These are phyloP conservation scores for Westerdykella sp. DNA, from an alignment of 2,329 filamentous ascomycete genomes.

Conservation along the genomic window DNA sequence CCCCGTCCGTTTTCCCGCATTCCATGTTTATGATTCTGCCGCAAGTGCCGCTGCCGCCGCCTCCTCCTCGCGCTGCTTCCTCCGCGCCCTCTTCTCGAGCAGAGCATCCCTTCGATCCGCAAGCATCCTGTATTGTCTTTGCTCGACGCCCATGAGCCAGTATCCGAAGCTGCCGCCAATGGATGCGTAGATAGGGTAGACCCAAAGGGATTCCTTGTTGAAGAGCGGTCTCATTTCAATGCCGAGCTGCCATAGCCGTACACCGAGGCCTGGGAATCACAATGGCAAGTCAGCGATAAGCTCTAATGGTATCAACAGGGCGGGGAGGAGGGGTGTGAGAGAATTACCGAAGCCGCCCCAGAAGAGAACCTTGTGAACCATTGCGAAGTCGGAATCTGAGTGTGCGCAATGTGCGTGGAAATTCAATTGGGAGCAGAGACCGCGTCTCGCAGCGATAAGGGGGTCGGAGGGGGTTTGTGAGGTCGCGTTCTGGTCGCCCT, in stretches of 20 bases:
- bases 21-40: no score
- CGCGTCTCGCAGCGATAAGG: slow-evolving; percentile 9
- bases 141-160: slow-evolving; percentile 88
- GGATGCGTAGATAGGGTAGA: slow-evolving; percentile 81
- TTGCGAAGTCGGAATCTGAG: slow-evolving; percentile 21
- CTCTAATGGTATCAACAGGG: background rate
- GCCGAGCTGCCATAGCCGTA: slow-evolving; percentile 92
- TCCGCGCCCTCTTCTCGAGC: slow-evolving; percentile 82
- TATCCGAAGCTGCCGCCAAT: slow-evolving; percentile 91
- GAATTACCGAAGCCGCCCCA: slow-evolving; percentile 85
- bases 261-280: slow-evolving; percentile 64
- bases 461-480: slow-evolving; percentile 9
- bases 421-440: slow-evolving; percentile 12
- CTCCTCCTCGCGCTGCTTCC: slow-evolving; percentile 57
- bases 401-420: slow-evolving; percentile 2
- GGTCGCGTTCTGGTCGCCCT: slow-evolving; percentile 18
- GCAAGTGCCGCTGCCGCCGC: slow-evolving; percentile 15
- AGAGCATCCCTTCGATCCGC: slow-evolving; percentile 71
- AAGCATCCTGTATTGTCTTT: slow-evolving; percentile 70
- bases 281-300: slow-evolving; percentile 16
- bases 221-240: slow-evolving; percentile 98
- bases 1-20: no score
- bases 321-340: slow-evolving; percentile 9
- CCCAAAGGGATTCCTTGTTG: slow-evolving; percentile 76
- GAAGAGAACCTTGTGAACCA: slow-evolving; percentile 62